Evolutionary conservation across 1,139 yeast genomes (phyloP).

Genomic region (Geotrichum carabidarum): DNA sequence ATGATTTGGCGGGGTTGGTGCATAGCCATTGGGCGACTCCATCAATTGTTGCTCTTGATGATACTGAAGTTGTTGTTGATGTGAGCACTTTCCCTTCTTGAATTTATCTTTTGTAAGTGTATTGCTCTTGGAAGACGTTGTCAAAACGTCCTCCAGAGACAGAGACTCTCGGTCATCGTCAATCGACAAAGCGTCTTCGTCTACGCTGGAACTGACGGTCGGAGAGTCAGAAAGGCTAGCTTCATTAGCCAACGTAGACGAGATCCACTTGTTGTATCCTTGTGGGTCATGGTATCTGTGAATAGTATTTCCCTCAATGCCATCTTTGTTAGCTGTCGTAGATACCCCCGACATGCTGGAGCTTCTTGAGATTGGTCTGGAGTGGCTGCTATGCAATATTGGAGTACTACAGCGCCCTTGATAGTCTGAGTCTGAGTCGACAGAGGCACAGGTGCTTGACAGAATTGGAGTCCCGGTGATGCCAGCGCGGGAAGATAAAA

Average conservation of each 20-base stretch:
- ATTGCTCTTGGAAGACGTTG: background rate
- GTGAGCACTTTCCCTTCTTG: background rate
- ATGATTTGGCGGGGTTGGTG: constrained; percentile 25
- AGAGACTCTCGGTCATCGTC: background rate
- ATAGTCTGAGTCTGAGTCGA: constrained; percentile 36
- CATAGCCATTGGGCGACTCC: constrained; percentile 1
- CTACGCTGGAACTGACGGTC: background rate
- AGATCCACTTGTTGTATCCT: constrained; percentile 28
- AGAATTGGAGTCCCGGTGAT: background rate
- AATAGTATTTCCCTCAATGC: constrained; percentile 58
- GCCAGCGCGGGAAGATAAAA: background rate
- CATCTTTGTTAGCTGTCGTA: constrained; percentile 69
- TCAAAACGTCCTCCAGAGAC: background rate
- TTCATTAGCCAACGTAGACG: constrained; percentile 20
- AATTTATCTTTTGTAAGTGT: background rate
- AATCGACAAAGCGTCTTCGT: background rate
- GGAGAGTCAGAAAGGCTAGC: background rate
- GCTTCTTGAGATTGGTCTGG: constrained; percentile 54
- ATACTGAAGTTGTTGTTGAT: constrained; percentile 2
- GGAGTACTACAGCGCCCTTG: constrained; percentile 22
- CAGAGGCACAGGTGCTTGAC: constrained; percentile 31
- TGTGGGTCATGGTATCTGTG: constrained; percentile 45
- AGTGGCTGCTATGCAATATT: constrained; percentile 6
- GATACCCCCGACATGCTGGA: constrained; percentile 63
- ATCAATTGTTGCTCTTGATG: background rate